Evolutionary conservation across 441 rosid genomes (phyloP).

Genomic region (Eutrema salsugineum): DNA sequence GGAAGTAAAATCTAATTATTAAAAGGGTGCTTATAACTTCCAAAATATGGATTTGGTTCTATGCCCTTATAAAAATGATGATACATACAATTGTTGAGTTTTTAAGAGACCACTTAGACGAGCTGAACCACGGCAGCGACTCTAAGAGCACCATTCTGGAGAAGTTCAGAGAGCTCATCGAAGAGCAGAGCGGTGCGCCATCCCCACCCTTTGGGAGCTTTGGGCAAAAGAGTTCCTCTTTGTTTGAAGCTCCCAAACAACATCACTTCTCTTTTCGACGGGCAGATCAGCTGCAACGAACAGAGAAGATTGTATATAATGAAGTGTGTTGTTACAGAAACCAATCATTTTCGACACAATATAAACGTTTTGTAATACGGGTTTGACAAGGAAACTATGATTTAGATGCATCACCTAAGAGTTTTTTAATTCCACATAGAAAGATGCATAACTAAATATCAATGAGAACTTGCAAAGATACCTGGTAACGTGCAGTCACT

Average conservation of each 20-base stretch:
- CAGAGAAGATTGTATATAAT: neutral
- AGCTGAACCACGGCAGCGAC: constrained; percentile 92
- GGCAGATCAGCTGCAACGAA: constrained; percentile 74
- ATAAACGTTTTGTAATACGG: neutral
- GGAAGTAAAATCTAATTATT: neutral
- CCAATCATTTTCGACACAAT: neutral
- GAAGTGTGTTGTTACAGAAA: neutral
- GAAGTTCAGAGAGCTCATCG: constrained; percentile 85
- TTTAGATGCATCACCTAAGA: neutral
- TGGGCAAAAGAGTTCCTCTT: constrained; percentile 85
- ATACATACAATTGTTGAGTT: constrained; percentile 3
- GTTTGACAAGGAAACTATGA: neutral
- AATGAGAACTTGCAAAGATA: constrained; percentile 13
- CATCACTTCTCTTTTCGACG: constrained; percentile 93
- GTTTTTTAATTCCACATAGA: neutral
- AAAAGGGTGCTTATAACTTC: neutral
- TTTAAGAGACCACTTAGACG: constrained; percentile 38
- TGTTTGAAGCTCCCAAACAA: constrained; percentile 88
- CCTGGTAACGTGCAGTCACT: constrained; percentile 96
- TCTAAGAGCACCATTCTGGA: constrained; percentile 80
- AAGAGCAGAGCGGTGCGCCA: constrained; percentile 94
- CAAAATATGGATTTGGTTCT: neutral
- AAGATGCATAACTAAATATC: neutral
- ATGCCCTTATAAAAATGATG: neutral
- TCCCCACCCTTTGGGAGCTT: constrained; percentile 99